Percentiles rank a stretch among this genome's conserved stretches.
These are phyloP conservation scores for Lodderomyces oxycetoniae DNA, from an alignment of 1,139 yeast genomes.

Conservation along the genomic window DNA sequence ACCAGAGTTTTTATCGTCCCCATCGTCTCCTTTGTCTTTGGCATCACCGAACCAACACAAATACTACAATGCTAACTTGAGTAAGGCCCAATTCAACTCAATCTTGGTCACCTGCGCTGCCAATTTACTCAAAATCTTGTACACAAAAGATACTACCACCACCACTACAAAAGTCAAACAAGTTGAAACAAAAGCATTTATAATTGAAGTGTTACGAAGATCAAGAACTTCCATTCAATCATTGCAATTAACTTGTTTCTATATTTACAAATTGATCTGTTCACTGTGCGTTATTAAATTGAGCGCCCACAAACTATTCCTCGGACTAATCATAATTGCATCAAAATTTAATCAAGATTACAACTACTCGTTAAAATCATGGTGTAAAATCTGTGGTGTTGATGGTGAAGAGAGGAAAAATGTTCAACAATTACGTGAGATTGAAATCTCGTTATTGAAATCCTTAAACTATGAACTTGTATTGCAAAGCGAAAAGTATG, in stretches of 20 bases:
- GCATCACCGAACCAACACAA: conserved; percentile 34
- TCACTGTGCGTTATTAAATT: too few relatives aligned
- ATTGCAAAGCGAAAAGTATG: conserved; percentile 46
- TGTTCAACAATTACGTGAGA: conserved; percentile 41
- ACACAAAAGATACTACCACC: conserved; percentile 13
- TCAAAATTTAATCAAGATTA: conserved; percentile 72
- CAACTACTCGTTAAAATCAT: conserved; percentile 63
- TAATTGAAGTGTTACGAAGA: conserved; percentile 62
- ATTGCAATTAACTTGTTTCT: conserved; percentile 63
- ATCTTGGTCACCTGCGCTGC: conserved; percentile 37
- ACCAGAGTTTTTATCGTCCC: background rate
- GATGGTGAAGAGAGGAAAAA: conserved; percentile 21
- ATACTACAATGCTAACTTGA: conserved; percentile 38
- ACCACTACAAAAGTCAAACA: conserved; percentile 16
- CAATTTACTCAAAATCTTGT: conserved; percentile 35
- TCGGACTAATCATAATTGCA: conserved; percentile 63
- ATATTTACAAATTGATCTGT: conserved; percentile 52
- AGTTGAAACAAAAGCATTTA: conserved; percentile 35
- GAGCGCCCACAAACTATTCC: conserved; percentile 64
- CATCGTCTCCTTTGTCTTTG: too few relatives aligned
- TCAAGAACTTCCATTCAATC: conserved; percentile 64
- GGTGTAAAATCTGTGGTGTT: conserved; percentile 72
- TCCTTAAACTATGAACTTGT: conserved; percentile 54
- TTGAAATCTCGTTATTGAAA: conserved; percentile 54
- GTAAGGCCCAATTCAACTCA: conserved; percentile 39